A percentile compares a stretch with the other conserved stretches of the same genome.
phyloP scores from a whole-genome alignment of 2,329 filamentous ascomycete species.

The Claviceps quebecensis region DNA sequence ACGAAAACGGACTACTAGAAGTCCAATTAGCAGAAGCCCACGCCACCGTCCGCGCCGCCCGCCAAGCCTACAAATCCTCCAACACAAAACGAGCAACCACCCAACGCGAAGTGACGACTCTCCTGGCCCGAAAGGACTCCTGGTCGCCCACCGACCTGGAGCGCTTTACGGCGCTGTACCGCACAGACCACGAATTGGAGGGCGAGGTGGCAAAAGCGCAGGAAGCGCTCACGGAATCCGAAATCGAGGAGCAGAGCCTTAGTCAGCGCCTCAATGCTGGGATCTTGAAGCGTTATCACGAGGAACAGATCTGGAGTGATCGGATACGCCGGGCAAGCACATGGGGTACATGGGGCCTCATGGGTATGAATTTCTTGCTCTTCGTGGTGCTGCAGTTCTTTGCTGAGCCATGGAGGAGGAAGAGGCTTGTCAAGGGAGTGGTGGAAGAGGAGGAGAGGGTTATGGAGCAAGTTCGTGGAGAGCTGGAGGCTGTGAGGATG shows the following conservation, averaged over 20 bases:
- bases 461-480: constrained; percentile 32
- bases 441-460: constrained; percentile 59
- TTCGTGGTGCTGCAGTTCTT: constrained; percentile 78
- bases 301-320: constrained; percentile 98
- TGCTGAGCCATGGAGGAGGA: constrained; percentile 83
- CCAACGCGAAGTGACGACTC: constrained; percentile 87
- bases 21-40: constrained; percentile 44
- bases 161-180: constrained; percentile 84
- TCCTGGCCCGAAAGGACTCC: constrained; percentile 84
- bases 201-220: constrained; percentile 63
- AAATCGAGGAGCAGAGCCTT: constrained; percentile 67
- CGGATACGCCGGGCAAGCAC: constrained; percentile 92
- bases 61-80: constrained; percentile 66
- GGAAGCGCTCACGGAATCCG: constrained; percentile 57
- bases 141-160: constrained; percentile 84
- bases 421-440: constrained; percentile 67
- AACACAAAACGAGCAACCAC: constrained; percentile 73
- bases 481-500: constrained; percentile 23
- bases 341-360: constrained; percentile 96
- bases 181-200: constrained; percentile 86
- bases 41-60: constrained; percentile 52
- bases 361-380: constrained; percentile 88
- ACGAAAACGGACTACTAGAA: constrained; percentile 58
- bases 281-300: constrained; percentile 86
- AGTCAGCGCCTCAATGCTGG: constrained; percentile 62